phyloP scores from a whole-genome alignment of 2,329 filamentous ascomycete species.

The Epicoccum sorghinum region DNA sequence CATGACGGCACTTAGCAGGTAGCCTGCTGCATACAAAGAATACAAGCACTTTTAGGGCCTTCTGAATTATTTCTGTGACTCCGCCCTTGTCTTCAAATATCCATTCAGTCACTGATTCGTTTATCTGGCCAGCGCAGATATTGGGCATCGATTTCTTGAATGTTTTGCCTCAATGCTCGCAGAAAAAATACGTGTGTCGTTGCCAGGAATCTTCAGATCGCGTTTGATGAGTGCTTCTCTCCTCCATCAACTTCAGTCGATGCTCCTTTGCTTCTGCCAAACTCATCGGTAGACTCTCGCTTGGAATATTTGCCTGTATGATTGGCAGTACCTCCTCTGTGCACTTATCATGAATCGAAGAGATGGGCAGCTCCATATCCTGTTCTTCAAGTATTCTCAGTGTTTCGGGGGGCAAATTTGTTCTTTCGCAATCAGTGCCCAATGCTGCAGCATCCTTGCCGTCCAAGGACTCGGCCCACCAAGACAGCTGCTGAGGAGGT shows the following conservation, averaged over 20 bases:
- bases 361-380: not conserved
- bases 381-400: slow-evolving; percentile 18
- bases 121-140: too few relatives aligned
- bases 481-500: slow-evolving; percentile 29
- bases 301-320: slow-evolving; percentile 16
- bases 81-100: too few relatives aligned
- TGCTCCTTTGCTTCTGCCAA: slow-evolving; percentile 25
- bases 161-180: not conserved
- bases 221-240: slow-evolving; percentile 8
- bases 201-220: not conserved
- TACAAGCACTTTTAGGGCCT: too few relatives aligned
- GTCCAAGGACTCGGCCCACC: not conserved
- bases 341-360: slow-evolving; percentile 1
- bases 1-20: too few relatives aligned
- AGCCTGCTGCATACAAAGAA: too few relatives aligned
- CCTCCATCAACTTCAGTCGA: slow-evolving; percentile 6
- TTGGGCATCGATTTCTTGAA: not conserved
- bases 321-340: slow-evolving; percentile 25
- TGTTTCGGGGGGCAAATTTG: slow-evolving; percentile 22
- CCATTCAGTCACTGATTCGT: too few relatives aligned
- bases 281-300: slow-evolving; percentile 20
- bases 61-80: too few relatives aligned
- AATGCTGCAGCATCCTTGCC: not conserved
- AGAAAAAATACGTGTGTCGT: not conserved
- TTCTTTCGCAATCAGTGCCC: too few relatives aligned